Evolutionary conservation across 305 asterid species (phyloP).

Genomic region (Solanum aculeatissimum): DNA sequence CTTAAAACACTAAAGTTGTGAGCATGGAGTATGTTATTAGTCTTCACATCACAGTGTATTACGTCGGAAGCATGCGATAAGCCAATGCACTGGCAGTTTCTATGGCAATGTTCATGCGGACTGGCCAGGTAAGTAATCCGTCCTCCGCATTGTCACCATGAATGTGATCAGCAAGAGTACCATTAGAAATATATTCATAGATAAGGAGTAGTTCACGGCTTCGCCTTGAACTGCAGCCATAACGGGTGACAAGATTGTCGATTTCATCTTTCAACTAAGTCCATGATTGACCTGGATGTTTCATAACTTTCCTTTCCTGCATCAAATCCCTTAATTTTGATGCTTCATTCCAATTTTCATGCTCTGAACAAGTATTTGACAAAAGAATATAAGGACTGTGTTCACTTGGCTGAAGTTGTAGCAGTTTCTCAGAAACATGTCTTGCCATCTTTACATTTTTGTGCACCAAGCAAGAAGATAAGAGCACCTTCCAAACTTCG

Average conservation of each 20-base stretch:
- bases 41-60: too few species aligned
- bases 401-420: constrained; percentile 35
- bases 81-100: too few species aligned
- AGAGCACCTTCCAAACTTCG: constrained; percentile 50
- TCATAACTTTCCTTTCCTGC: constrained; percentile 31
- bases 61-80: too few species aligned
- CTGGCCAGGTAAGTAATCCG: too few species aligned
- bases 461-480: constrained; percentile 55
- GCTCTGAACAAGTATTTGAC: constrained; percentile 46
- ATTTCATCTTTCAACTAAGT: constrained; percentile 11
- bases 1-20: too few species aligned
- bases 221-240: too few species aligned
- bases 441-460: constrained; percentile 47
- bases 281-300: constrained; percentile 64
- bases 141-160: too few species aligned
- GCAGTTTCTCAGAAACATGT: constrained; percentile 41
- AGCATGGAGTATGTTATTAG: too few species aligned
- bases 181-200: too few species aligned
- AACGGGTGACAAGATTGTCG: neutral
- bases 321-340: constrained; percentile 41
- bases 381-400: constrained; percentile 33
- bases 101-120: too few species aligned
- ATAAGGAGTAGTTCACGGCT: too few species aligned
- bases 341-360: constrained; percentile 48
- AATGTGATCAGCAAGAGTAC: too few species aligned